Evolutionary conservation across 2,329 filamentous ascomycete species (phyloP).

Genomic region (Aureobasidium lini): DNA sequence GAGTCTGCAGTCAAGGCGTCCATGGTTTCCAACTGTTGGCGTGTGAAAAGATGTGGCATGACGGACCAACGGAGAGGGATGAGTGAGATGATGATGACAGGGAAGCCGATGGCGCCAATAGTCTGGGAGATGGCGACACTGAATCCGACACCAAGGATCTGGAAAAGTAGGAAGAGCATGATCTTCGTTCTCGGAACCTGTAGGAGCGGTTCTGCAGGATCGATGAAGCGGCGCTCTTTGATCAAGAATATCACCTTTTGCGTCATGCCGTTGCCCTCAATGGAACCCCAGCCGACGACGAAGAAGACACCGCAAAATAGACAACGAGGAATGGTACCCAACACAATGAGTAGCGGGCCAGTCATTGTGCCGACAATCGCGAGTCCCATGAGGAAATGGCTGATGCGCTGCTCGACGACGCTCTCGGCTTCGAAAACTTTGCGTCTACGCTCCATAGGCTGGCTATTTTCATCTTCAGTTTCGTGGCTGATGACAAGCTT

Average conservation of each 20-base stretch:
- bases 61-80: conserved; percentile 47
- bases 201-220: conserved; percentile 41
- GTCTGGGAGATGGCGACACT: conserved; percentile 54
- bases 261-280: conserved; percentile 48
- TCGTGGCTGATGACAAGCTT: conserved; percentile 36
- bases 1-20: conserved; percentile 49
- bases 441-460: conserved; percentile 34
- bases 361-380: conserved; percentile 51
- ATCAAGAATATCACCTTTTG: conserved; percentile 44
- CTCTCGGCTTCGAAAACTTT: conserved; percentile 38
- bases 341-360: conserved; percentile 45
- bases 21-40: conserved; percentile 42
- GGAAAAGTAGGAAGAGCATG: conserved; percentile 43
- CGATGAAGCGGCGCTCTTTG: conserved; percentile 40
- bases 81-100: conserved; percentile 49
- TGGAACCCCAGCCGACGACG: conserved; percentile 47
- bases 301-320: conserved; percentile 52
- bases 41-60: conserved; percentile 44
- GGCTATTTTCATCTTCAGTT: conserved; percentile 36
- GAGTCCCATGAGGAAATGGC: conserved; percentile 49
- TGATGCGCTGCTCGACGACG: conserved; percentile 51
- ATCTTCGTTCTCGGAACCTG: conserved; percentile 40
- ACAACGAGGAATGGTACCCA: conserved; percentile 48
- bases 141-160: conserved; percentile 44
- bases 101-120: conserved; percentile 53